phyloP scores from a whole-genome alignment of 2,329 filamentous ascomycete species.

The Volutella citrinella region DNA sequence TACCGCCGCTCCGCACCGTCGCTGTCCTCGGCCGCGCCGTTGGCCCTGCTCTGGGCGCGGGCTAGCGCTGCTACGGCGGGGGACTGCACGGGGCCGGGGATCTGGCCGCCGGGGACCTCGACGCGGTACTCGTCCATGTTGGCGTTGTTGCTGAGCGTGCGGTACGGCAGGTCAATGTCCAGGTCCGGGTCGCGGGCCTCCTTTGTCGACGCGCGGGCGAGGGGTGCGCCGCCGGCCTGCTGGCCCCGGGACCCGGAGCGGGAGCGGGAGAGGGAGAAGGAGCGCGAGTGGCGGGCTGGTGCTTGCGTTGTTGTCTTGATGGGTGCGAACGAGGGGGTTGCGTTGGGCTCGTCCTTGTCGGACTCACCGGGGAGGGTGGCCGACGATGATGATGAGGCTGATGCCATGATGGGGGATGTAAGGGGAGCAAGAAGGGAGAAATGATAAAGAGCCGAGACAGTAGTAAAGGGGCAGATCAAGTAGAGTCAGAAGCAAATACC shows the following conservation, averaged over 20 bases:
- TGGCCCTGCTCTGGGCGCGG: too few species aligned
- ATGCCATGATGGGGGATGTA: conserved; percentile 2
- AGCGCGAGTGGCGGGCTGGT: too few species aligned
- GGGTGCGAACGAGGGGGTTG: conserved; percentile 16
- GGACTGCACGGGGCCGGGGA: conserved; percentile 43
- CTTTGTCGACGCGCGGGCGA: conserved; percentile 25
- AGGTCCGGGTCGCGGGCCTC: conserved; percentile 38
- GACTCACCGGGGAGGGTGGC: conserved; percentile 9
- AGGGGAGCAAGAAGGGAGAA: too few species aligned
- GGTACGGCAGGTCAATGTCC: conserved; percentile 61
- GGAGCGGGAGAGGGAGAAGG: conserved; percentile 8
- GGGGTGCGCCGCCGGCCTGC: too few species aligned
- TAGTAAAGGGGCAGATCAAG: background rate
- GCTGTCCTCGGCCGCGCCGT: conserved; percentile 11
- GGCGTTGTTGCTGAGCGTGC: conserved; percentile 57
- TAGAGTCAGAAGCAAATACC: background rate
- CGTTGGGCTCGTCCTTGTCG: conserved; percentile 3
- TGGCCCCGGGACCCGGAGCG: conserved; percentile 8
- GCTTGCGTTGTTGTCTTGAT: conserved; percentile 19
- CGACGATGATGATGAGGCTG: conserved; percentile 9
- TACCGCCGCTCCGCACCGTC: conserved; percentile 33
- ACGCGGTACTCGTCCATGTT: conserved; percentile 66
- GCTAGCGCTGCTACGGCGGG: conserved; percentile 20
- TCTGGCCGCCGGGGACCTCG: conserved; percentile 60
- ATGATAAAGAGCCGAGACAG: background rate